Evolutionary conservation across 208 protist genomes (phyloP).

Genomic region (Leishmania aethiopica): DNA sequence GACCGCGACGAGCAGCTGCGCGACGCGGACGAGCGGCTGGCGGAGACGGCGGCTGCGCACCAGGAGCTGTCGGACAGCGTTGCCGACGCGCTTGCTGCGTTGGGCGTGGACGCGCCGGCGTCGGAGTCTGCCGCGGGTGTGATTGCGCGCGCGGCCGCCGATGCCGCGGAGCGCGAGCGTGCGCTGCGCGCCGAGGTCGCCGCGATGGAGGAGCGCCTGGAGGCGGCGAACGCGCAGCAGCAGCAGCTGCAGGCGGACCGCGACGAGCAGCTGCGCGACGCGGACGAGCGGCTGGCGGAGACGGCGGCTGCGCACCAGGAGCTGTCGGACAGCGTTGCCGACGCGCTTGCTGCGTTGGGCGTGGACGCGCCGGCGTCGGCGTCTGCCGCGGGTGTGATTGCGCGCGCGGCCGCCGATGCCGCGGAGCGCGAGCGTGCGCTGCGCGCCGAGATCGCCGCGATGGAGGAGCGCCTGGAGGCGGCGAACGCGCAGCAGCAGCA

Average conservation of each 20-base stretch:
- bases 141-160: constrained; percentile 9
- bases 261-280: not conserved
- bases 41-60: no score
- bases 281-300: constrained; percentile 6
- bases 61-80: no score
- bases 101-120: no score
- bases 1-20: no score
- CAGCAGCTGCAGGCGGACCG: constrained; percentile 12
- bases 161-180: constrained; percentile 27
- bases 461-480: constrained; percentile 6
- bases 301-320: not conserved
- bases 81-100: no score
- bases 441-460: not conserved
- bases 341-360: constrained; percentile 15
- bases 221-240: constrained; percentile 1
- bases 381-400: constrained; percentile 3
- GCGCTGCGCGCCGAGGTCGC: constrained; percentile 3
- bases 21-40: no score
- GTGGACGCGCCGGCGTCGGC: not conserved
- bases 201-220: not conserved
- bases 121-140: no score
- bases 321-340: not conserved
- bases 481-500: constrained; percentile 5
- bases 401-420: constrained; percentile 15
- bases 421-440: constrained; percentile 24